phyloP scores from a whole-genome alignment of 1,284 basidiomycete genomes.

The Limonomyces culmigenus region DNA sequence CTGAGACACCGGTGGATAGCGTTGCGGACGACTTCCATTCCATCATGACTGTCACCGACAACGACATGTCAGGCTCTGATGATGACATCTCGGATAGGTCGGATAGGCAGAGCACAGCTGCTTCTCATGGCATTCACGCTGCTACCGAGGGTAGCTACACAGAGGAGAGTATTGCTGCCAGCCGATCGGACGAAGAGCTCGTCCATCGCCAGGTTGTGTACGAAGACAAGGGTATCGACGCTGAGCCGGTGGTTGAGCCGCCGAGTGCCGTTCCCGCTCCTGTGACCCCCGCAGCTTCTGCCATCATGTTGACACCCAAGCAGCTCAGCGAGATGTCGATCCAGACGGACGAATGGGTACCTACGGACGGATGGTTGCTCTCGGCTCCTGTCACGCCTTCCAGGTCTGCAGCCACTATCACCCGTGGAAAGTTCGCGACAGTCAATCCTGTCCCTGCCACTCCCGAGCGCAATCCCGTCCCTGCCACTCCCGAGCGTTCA shows the following conservation, averaged over 20 bases:
- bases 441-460: too few species aligned
- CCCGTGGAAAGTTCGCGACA: too few species aligned
- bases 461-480: constrained; percentile 12
- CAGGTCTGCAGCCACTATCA: too few species aligned
- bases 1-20: too few species aligned
- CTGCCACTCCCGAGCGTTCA: constrained; percentile 11
- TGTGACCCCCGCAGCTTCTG: neutral
- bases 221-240: neutral
- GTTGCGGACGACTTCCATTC: constrained; percentile 57
- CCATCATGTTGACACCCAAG: constrained; percentile 21
- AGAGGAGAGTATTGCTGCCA: constrained; percentile 12
- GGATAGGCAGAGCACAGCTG: constrained; percentile 7
- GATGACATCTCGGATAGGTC: constrained; percentile 26
- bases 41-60: constrained; percentile 53
- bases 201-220: neutral
- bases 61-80: constrained; percentile 47
- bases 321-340: constrained; percentile 54
- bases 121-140: constrained; percentile 5
- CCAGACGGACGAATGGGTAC: constrained; percentile 61
- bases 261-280: neutral
- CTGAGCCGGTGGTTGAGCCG: neutral
- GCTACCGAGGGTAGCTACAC: too few species aligned
- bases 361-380: constrained; percentile 10
- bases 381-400: constrained; percentile 5
- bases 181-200: constrained; percentile 1